Conservation (phyloP, 257 asterid genomes). For the Nicotiana otophora region DNA sequence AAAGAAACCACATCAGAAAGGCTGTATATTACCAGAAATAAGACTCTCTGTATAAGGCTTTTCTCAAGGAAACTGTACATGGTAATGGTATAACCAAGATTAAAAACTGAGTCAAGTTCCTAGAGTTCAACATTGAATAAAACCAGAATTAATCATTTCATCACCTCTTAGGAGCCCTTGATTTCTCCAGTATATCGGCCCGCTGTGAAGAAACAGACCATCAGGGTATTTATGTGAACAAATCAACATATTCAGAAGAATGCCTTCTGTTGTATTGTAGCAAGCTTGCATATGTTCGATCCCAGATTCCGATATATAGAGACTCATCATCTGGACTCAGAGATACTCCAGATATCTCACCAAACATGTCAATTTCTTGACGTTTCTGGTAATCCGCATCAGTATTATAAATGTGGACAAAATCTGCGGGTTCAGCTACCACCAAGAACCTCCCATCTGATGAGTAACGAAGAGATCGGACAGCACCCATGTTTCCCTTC, state of each 20-base stretch:
- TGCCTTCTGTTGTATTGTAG: slow-evolving; percentile 54
- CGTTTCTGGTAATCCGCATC: slow-evolving; percentile 37
- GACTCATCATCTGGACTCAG: slow-evolving; percentile 73
- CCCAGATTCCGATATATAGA: slow-evolving; percentile 63
- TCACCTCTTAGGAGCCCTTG: not conserved
- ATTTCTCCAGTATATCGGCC: not conserved
- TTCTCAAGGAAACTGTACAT: slow-evolving; percentile 5
- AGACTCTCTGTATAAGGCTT: not conserved
- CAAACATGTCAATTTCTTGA: slow-evolving; percentile 74
- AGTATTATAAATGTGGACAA: slow-evolving; percentile 55
- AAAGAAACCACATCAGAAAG: not conserved
- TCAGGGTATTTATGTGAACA: slow-evolving; percentile 27
- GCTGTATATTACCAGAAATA: not conserved
- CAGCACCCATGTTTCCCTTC: slow-evolving; percentile 65
- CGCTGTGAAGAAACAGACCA: not conserved
- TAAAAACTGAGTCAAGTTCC: slow-evolving; percentile 2
- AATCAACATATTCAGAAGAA: slow-evolving; percentile 47
- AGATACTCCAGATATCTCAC: slow-evolving; percentile 68
- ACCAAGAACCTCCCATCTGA: slow-evolving; percentile 56
- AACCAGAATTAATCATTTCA: not conserved
- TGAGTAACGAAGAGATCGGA: slow-evolving; percentile 62
- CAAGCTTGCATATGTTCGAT: slow-evolving; percentile 74
- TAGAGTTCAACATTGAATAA: not conserved
- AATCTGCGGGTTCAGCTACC: slow-evolving; percentile 71
- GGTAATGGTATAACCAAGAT: not conserved